These are phyloP conservation scores for Plectosphaerella cucumerina DNA, from an alignment of 2,329 filamentous ascomycete species.

Conservation along the genomic window DNA sequence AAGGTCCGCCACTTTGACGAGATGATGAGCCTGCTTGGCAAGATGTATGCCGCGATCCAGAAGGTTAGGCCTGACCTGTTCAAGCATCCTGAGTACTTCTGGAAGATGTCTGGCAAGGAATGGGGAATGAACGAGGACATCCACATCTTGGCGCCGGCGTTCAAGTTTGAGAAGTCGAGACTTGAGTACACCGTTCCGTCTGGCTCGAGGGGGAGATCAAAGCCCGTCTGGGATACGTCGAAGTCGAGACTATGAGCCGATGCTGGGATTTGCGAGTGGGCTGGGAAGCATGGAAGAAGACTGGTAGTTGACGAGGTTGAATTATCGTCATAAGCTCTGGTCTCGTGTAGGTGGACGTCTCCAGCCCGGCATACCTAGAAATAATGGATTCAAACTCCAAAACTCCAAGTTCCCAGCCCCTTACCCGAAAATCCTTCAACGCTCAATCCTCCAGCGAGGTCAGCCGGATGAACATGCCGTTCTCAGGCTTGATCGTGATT, in stretches of 20 bases:
- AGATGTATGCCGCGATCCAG: conserved; percentile 3
- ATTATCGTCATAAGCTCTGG: too few relatives aligned
- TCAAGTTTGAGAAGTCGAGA: conserved; percentile 4
- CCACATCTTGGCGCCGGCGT: conserved; percentile 7
- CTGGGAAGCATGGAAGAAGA: too few relatives aligned
- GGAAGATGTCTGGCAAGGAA: conserved; percentile 8
- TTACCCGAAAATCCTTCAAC: too few relatives aligned
- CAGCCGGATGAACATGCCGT: conserved; percentile 57
- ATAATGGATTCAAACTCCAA: too few relatives aligned
- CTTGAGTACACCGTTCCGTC: conserved; percentile 7
- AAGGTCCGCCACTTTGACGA: conserved; percentile 15
- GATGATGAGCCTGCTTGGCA: conserved; percentile 11
- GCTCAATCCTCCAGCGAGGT: conserved; percentile 13
- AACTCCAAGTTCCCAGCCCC: too few relatives aligned
- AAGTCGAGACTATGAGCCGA: too few relatives aligned
- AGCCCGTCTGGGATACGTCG: conserved; percentile 3
- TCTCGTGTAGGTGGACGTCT: too few relatives aligned
- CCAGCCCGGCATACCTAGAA: too few relatives aligned
- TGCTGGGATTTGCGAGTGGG: too few relatives aligned
- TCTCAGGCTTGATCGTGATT: conserved; percentile 63
- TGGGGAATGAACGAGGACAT: conserved; percentile 9
- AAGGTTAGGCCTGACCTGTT: conserved; percentile 9
- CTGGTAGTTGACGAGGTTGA: too few relatives aligned
- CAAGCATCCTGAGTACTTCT: conserved; percentile 6
- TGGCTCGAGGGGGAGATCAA: conserved; percentile 7